Conservation (phyloP, 2,329 filamentous ascomycete species). For the Pseudogymnoascus verrucosus region DNA sequence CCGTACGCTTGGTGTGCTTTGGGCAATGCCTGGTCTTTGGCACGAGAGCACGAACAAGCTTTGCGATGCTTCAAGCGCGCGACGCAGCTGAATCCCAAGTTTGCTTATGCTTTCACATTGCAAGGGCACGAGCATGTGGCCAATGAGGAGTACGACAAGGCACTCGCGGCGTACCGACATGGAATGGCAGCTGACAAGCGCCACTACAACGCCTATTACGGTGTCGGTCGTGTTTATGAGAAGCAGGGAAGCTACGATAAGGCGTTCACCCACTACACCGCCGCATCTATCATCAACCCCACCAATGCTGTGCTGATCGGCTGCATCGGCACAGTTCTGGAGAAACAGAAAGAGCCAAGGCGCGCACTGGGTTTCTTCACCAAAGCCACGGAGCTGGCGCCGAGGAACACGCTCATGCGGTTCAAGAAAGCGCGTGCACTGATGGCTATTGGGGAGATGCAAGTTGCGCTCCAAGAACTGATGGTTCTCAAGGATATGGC, state of each 20-base stretch:
- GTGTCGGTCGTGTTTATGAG: constrained; percentile 74
- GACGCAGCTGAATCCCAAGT: constrained; percentile 80
- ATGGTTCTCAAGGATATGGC: constrained; percentile 84
- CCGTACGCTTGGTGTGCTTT: constrained; percentile 94
- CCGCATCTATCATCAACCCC: constrained; percentile 82
- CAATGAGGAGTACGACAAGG: constrained; percentile 97
- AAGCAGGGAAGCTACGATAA: constrained; percentile 86
- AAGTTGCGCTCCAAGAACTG: constrained; percentile 71
- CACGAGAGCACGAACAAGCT: constrained; percentile 89
- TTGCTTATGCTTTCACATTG: constrained; percentile 91
- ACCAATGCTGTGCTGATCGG: constrained; percentile 89
- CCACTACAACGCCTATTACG: constrained; percentile 99
- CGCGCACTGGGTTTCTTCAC: constrained; percentile 75
- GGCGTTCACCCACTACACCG: constrained; percentile 83
- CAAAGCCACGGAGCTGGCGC: constrained; percentile 74
- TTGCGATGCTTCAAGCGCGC: constrained; percentile 90
- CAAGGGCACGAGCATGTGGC: constrained; percentile 93
- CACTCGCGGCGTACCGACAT: constrained; percentile 75
- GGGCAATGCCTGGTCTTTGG: constrained; percentile 89
- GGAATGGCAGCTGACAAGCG: constrained; percentile 79
- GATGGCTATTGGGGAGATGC: constrained; percentile 63
- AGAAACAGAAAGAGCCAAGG: constrained; percentile 76
- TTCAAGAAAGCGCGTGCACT: constrained; percentile 90
- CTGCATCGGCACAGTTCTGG: constrained; percentile 82
- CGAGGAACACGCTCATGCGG: constrained; percentile 70